phyloP scores from a whole-genome alignment of 1,284 basidiomycete species.

The Fomitopsis palustris region DNA sequence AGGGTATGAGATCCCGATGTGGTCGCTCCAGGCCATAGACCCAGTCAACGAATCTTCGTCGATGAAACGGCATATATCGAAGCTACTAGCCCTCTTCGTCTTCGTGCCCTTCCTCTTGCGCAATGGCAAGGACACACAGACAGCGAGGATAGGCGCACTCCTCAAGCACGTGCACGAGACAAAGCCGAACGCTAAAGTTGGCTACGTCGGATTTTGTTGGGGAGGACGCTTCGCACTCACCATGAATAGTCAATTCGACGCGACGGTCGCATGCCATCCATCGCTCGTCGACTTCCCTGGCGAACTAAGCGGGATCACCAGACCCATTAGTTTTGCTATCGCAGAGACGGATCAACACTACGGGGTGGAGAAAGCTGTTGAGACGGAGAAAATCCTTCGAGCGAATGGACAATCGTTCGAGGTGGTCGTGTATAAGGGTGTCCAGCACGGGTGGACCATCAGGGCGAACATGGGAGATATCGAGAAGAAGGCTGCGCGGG shows the following conservation, averaged over 20 bases:
- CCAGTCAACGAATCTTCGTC: background rate
- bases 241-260: conserved; percentile 20
- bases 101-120: conserved; percentile 18
- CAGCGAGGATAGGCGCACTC: conserved; percentile 12
- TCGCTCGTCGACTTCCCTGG: conserved; percentile 19
- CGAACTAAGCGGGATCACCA: conserved; percentile 14
- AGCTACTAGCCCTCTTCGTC: conserved; percentile 14
- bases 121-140: conserved; percentile 12
- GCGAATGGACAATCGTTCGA: conserved; percentile 15
- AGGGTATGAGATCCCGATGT: conserved; percentile 18
- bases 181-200: conserved; percentile 13
- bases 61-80: conserved; percentile 13
- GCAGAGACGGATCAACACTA: conserved; percentile 13
- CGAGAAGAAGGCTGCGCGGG: conserved; percentile 17
- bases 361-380: conserved; percentile 8
- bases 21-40: conserved; percentile 12
- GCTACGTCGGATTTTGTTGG: conserved; percentile 23
- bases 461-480: conserved; percentile 13
- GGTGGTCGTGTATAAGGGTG: conserved; percentile 20
- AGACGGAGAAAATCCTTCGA: conserved; percentile 16
- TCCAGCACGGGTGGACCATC: conserved; percentile 21
- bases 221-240: conserved; percentile 23
- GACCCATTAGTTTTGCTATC: conserved; percentile 19
- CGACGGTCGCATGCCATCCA: conserved; percentile 19
- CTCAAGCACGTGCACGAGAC: conserved; percentile 10